Evolutionary conservation across 129 eudicot genomes (phyloP), one percentile per base, ranked within the genome.

Genomic region (Arctium minus): DNA sequence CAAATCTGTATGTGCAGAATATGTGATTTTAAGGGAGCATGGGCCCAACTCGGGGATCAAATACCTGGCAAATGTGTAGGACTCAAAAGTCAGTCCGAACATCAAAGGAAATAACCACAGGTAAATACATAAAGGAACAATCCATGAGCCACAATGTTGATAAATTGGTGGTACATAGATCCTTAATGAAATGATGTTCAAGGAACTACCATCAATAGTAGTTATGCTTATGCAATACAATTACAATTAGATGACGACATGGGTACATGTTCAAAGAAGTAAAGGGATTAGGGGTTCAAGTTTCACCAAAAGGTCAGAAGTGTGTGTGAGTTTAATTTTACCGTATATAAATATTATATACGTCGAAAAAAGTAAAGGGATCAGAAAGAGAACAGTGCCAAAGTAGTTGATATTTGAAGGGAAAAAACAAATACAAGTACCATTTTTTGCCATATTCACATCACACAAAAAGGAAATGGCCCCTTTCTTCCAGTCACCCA

Each of bases 1-100:
- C 89, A 96, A 82, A 88, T 96, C 99, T 75, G 98, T 91, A 84
- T 96, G 99, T 30, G 98, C 99, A 78, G 99, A 96, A 83, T 91
- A 96, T 18, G 99, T 93, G 39, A 96, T 96, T 77, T 80, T 88
- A 4, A 96, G 94, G 35, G 90, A 78, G 85, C 98, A 96, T 60
- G 98, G 97, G 17, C 97, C 92, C 64, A 96, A 80, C 75, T 96
- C 98, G 7, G 99, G 99, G 81, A 96, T 90, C 85, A 96, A 84
- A 85, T 96, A 96, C 15, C 99, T 67, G 71, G 35, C 33, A 67
- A 67, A 67, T 22, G 71, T 67, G 33, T 27, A 18, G 71, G 35
- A 67, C 3, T 27, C 71, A 67, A 9, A 27, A 27, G 71, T 67
- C 71, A 67, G 33, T 65, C 33, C 12, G 1, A 29, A 67, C 35